These are phyloP conservation scores for Lathyrus tuberosus DNA, from an alignment of 306 rosid species.

Conservation along the genomic window DNA sequence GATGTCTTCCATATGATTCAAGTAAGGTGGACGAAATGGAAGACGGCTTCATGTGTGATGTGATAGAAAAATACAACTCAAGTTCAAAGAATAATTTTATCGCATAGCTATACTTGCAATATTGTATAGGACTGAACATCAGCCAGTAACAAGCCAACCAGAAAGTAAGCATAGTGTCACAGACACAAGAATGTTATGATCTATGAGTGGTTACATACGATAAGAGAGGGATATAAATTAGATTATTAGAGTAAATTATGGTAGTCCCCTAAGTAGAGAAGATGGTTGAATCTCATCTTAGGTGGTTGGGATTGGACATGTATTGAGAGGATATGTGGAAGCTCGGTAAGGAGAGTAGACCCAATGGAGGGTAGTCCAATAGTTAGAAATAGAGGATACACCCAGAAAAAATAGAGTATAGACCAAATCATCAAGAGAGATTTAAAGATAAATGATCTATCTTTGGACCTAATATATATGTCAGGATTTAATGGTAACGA, in stretches of 20 bases:
- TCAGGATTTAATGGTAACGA: not conserved
- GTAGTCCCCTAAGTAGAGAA: not conserved
- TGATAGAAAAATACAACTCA: not conserved
- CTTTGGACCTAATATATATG: not conserved
- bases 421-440: not conserved
- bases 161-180: no score
- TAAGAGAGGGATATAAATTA: no score
- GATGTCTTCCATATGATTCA: not conserved
- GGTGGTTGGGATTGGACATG: not conserved
- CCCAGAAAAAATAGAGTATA: conserved; percentile 8
- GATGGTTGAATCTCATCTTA: not conserved
- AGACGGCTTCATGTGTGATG: not conserved
- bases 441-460: not conserved
- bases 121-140: no score
- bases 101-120: no score
- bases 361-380: not conserved
- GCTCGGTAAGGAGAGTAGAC: conserved; percentile 5
- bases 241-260: not conserved
- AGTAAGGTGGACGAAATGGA: not conserved
- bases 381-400: not conserved
- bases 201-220: no score
- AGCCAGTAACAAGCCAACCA: no score
- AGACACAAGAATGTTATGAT: no score
- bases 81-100: not conserved
- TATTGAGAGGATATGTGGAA: not conserved